These are phyloP conservation scores for Talaromyces sp. DNA, from an alignment of 2,329 filamentous ascomycete species.

Conservation along the genomic window DNA sequence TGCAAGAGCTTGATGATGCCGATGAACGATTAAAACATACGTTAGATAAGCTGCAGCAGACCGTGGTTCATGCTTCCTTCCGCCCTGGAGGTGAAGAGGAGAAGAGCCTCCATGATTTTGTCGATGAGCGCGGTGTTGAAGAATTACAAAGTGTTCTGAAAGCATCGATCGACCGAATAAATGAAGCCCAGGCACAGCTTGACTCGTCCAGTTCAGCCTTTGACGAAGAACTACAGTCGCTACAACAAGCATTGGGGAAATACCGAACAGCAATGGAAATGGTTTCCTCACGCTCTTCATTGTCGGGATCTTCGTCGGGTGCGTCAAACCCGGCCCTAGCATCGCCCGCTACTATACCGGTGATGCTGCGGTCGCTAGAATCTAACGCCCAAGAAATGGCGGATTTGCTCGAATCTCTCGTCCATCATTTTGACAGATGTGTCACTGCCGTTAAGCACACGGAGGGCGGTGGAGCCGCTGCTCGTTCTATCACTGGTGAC, in stretches of 20 bases:
- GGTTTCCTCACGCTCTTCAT: constrained; percentile 32
- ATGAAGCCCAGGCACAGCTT: constrained; percentile 55
- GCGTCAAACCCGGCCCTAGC: constrained; percentile 29
- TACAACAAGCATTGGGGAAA: constrained; percentile 54
- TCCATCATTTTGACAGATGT: constrained; percentile 87
- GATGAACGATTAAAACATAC: constrained; percentile 54
- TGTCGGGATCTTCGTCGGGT: constrained; percentile 27
- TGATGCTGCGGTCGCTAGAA: constrained; percentile 60
- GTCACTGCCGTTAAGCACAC: constrained; percentile 87
- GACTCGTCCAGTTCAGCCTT: constrained; percentile 57
- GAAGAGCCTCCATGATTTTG: constrained; percentile 61
- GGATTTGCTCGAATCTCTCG: constrained; percentile 70
- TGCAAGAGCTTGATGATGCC: constrained; percentile 55
- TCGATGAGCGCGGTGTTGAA: constrained; percentile 58
- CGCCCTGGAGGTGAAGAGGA: constrained; percentile 44
- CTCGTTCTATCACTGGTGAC: constrained; percentile 61
- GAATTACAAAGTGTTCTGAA: constrained; percentile 53
- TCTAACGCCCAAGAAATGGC: constrained; percentile 78
- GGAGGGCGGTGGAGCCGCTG: constrained; percentile 69
- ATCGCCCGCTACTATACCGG: constrained; percentile 41
- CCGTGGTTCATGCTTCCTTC: constrained; percentile 54
- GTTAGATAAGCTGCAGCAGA: constrained; percentile 51
- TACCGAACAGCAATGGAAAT: constrained; percentile 34
- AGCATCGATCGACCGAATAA: constrained; percentile 56
- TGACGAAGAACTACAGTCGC: constrained; percentile 64